These are phyloP conservation scores for Malus sylvestris DNA, from an alignment of 306 rosid genomes.

Conservation along the genomic window DNA sequence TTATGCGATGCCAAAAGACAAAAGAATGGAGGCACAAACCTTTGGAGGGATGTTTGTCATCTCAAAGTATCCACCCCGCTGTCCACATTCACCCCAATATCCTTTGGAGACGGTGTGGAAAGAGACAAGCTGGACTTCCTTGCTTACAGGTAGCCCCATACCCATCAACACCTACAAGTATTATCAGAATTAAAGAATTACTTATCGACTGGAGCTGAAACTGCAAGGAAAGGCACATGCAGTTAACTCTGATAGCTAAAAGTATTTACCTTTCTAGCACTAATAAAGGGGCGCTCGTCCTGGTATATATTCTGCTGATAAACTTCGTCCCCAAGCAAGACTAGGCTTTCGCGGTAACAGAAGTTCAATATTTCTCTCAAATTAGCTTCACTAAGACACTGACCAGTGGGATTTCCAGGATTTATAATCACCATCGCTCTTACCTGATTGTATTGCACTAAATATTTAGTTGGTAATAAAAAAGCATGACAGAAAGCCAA, in stretches of 20 bases:
- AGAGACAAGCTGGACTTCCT: conserved; percentile 81
- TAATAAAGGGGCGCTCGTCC: conserved; percentile 88
- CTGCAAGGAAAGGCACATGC: conserved; percentile 9
- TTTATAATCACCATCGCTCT: conserved; percentile 99
- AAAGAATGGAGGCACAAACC: conserved; percentile 43
- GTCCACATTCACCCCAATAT: conserved; percentile 99
- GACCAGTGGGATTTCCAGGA: conserved; percentile 99
- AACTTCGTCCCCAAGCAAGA: conserved; percentile 96
- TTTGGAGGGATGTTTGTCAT: conserved; percentile 93
- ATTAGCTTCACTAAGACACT: conserved; percentile 84
- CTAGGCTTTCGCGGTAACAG: conserved; percentile 75
- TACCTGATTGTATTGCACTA: conserved; percentile 47
- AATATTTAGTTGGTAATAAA: background rate
- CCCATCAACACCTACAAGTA: conserved; percentile 65
- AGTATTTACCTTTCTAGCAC: conserved; percentile 69
- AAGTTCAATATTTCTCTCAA: conserved; percentile 64
- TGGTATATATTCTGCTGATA: conserved; percentile 96
- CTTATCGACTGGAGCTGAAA: conserved; percentile 3
- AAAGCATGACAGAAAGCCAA: background rate
- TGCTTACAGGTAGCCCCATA: conserved; percentile 78
- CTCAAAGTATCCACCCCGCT: conserved; percentile 97
- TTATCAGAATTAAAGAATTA: conserved; percentile 10
- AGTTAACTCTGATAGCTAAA: conserved; percentile 1
- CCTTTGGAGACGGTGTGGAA: conserved; percentile 96
- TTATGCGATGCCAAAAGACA: conserved; percentile 2